Evolutionary conservation across 495 filamentous ascomycete genomes (phyloP).

Genomic region (Cercophora sp.): DNA sequence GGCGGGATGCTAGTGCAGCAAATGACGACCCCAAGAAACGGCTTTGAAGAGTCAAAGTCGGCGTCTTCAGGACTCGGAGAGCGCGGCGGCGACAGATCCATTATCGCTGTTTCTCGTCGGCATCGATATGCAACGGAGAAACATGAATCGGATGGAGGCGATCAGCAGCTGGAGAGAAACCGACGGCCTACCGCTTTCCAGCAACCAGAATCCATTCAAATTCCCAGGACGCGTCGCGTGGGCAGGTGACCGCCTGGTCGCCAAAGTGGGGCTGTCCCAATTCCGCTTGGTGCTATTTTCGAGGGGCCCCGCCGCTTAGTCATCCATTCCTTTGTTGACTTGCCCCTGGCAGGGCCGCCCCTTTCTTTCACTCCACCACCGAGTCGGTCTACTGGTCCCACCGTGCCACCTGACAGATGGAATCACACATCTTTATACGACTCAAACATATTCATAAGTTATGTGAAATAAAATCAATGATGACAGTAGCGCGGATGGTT

Average conservation of each 20-base stretch:
- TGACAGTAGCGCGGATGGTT: no score
- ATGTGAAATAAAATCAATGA: no score
- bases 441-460: no score
- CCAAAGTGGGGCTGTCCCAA: background rate
- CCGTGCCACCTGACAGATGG: no score
- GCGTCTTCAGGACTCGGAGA: slow-evolving; percentile 11
- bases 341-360: no score
- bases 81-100: slow-evolving; percentile 15
- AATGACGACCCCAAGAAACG: slow-evolving; percentile 75
- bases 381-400: no score
- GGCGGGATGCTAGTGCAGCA: slow-evolving; percentile 87
- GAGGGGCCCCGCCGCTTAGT: background rate
- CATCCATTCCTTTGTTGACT: no score
- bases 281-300: no score
- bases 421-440: no score
- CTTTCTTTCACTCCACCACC: no score
- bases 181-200: no score
- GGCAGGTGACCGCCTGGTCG: slow-evolving; percentile 13
- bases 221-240: slow-evolving; percentile 4
- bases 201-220: background rate
- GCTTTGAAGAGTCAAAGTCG: slow-evolving; percentile 49
- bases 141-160: background rate
- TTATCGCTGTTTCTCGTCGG: slow-evolving; percentile 8
- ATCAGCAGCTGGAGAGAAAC: no score
- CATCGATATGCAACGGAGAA: background rate